Evolutionary conservation across 2,329 filamentous ascomycete genomes (phyloP), one percentile per base, ranked within the genome.

Genomic region (Sporothrix brasiliensis): DNA sequence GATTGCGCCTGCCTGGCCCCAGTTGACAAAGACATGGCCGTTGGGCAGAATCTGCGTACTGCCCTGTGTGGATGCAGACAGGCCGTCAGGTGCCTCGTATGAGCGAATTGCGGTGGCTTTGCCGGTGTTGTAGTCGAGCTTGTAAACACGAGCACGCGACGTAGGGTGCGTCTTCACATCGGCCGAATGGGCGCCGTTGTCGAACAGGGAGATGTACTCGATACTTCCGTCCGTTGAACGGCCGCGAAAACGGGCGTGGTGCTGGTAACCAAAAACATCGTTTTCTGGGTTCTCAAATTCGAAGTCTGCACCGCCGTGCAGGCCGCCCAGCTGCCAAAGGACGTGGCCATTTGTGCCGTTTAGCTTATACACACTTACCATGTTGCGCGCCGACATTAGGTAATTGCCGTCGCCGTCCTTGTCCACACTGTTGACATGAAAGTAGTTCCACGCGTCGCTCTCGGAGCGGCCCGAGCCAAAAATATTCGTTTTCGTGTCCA

Each of bases 351-450:
- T 16, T 6, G 50, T 67, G 7, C 50, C 50, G 21, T 56, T 67
- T 1, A 67, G 13, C 34, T 67, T 56, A 50, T 56, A 67, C 30
- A 67, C 50, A 34, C 30, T 47, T 1, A 50, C 81, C 65, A 81
- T 79, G 74, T 86, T 80, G 1, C 85, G 82, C 0, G 82, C 79
- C 0, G 85, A 87, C 21, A 88, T 79, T 11, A 88, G 76, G 69
- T 85, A 88, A 73, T 87, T 83, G 4, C 85, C 84, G 0, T 80
- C 73, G 0, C 76, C 73, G 67, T 83, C 81, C 74, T 87, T 86
- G 74, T 86, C 82, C 27, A 87, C 78, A 44, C 83, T 84, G 77
- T 87, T 86, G 76, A 88, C 82, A 75, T 87, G 85, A 75, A 86
- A 87, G 72, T 82, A 86, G 75, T 88, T 85, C 78, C 84, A 24